Evolutionary conservation across 2,329 filamentous ascomycete species (phyloP).

Genomic region (Colletotrichum sp.): DNA sequence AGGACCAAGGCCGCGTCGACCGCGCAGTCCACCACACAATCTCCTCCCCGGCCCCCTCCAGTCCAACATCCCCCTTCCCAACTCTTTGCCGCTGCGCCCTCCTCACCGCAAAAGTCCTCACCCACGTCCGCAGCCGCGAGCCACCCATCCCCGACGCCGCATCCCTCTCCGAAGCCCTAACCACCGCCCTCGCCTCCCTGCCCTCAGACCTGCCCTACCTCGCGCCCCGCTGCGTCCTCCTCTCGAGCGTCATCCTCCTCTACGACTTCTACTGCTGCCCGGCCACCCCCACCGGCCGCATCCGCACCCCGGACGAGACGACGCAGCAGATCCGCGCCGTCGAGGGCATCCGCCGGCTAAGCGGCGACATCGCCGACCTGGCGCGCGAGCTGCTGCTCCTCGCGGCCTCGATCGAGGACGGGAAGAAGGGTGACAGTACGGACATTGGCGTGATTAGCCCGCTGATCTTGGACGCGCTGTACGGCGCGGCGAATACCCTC

Average conservation of each 20-base stretch:
- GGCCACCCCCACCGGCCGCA: slow-evolving; percentile 26
- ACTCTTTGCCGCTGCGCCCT: slow-evolving; percentile 48
- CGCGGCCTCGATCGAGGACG: slow-evolving; percentile 19
- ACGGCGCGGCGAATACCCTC: slow-evolving; percentile 38
- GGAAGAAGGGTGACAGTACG: background rate
- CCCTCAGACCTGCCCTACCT: slow-evolving; percentile 5
- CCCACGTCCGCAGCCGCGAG: slow-evolving; percentile 28
- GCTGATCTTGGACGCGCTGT: slow-evolving; percentile 41
- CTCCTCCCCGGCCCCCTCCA: slow-evolving; percentile 46
- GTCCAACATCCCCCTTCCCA: slow-evolving; percentile 51
- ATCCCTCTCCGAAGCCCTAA: background rate
- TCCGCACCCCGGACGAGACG: slow-evolving; percentile 25
- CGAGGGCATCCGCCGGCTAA: slow-evolving; percentile 34
- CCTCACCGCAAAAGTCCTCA: slow-evolving; percentile 37
- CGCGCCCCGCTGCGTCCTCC: slow-evolving; percentile 23
- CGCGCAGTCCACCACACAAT: slow-evolving; percentile 33
- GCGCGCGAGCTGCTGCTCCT: slow-evolving; percentile 26
- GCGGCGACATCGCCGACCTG: slow-evolving; percentile 32
- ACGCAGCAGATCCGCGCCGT: slow-evolving; percentile 37
- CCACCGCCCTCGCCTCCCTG: background rate
- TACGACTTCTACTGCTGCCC: slow-evolving; percentile 42
- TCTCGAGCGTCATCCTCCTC: slow-evolving; percentile 29
- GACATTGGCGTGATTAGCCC: slow-evolving; percentile 36
- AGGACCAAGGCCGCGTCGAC: slow-evolving; percentile 41
- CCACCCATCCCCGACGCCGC: background rate